Conservation (phyloP, 495 filamentous ascomycete genomes). For the Aspergillus haitiensis region DNA sequence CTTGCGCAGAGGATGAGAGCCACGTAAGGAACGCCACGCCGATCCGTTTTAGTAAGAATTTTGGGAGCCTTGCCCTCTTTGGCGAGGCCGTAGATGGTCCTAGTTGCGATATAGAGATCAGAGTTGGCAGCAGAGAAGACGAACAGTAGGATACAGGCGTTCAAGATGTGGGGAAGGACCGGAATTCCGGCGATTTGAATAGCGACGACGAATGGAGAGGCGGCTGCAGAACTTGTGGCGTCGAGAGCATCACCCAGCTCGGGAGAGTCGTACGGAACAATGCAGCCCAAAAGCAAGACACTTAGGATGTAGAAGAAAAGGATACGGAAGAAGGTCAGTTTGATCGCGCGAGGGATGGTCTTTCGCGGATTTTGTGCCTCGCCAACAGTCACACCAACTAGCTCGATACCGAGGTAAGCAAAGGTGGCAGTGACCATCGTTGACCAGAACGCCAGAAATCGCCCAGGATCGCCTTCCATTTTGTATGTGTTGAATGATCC, state of each 20-base stretch:
- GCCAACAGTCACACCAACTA: conserved; percentile 68
- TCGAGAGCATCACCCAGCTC: conserved; percentile 57
- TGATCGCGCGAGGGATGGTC: conserved; percentile 74
- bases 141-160: conserved; percentile 72
- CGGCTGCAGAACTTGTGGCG: conserved; percentile 45
- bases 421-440: conserved; percentile 78
- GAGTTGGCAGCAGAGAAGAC: conserved; percentile 80
- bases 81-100: conserved; percentile 77
- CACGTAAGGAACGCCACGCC: conserved; percentile 71
- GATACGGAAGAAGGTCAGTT: conserved; percentile 82
- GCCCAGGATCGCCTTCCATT: conserved; percentile 41
- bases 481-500: conserved; percentile 56
- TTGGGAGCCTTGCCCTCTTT: conserved; percentile 72
- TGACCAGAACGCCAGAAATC: conserved; percentile 77
- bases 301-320: conserved; percentile 71
- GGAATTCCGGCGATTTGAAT: conserved; percentile 56
- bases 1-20: conserved; percentile 61
- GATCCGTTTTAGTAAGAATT: conserved; percentile 69
- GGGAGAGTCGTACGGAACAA: conserved; percentile 55
- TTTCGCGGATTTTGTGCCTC: conserved; percentile 76
- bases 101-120: conserved; percentile 72
- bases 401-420: conserved; percentile 81
- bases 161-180: conserved; percentile 56
- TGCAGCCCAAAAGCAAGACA: conserved; percentile 53
- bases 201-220: conserved; percentile 65